Evolutionary conservation across 164 flowering plant genomes (phyloP), one percentile per base, ranked within the genome.

Genomic region (Tetrastigma voinierianum): DNA sequence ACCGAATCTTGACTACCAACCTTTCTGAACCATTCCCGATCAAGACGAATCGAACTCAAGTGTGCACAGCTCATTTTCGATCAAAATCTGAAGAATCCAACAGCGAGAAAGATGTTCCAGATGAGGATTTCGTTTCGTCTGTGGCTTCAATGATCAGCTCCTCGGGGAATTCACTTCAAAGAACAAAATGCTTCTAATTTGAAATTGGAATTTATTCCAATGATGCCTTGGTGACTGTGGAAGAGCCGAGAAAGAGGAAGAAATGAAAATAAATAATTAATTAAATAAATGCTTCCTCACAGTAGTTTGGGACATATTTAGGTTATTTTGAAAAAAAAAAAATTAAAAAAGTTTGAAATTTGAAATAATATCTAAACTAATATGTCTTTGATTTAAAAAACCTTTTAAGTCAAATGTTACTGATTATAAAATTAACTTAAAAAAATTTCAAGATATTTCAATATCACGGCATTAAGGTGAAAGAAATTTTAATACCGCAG

Each of bases 41-140:
- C 66, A 54, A 77, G 59, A 32, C 61, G 64, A 57, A 64, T 64
- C 21, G 83, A 85, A 52, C 49, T 67, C 63, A 79, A 69, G 46
- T 74, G 40, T 12, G 77, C 49, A 21, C 80, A 66, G 52, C 77
- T 80, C 88, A 85, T 85, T 61, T 57, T 67, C 23, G 51, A 55
- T 56, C 57, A 21, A 21, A 66, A 19, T 52, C 57, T n/a, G 18
- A 18, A 51, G 46, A 15, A 24, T 3, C 10, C 44, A 46, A 45
- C 51, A 55, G 1, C 20, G 40, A 32, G 40, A 32, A 32, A 32
- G 40, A 32, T 32, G 40, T 32, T 32, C 6, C 40, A 32, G 40
- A 32, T 32, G 3, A 32, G 40, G 40, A 7, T 32, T 32, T 32
- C 7, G 40, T 32, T 32, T 32, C 6, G 40, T 32, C 3, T 32